Percentiles rank a stretch among this genome's conserved stretches.
phyloP scores from a whole-genome alignment of 176 grass and related monocot species.

The Thinopyrum elongatum region DNA sequence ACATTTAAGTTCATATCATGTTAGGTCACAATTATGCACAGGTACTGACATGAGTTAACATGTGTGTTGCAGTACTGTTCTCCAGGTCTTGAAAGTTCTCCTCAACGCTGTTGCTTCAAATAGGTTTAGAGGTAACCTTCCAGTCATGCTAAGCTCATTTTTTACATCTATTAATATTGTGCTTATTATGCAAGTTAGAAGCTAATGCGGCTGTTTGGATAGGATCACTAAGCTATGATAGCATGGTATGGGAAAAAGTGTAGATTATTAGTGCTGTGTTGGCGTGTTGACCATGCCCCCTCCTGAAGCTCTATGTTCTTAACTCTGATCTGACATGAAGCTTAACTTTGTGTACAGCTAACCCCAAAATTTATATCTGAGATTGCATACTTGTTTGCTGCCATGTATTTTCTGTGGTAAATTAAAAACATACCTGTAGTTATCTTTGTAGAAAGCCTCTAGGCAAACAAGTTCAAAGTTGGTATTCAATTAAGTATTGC shows the following conservation, averaged over 20 bases:
- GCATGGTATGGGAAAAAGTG: neutral
- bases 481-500: slow-evolving; percentile 4
- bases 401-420: slow-evolving; percentile 17
- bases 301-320: neutral
- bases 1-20: slow-evolving; percentile 30
- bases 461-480: neutral
- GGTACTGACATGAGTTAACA: slow-evolving; percentile 31
- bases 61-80: slow-evolving; percentile 70
- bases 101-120: slow-evolving; percentile 97
- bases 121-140: slow-evolving; percentile 87
- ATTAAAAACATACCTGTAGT: neutral
- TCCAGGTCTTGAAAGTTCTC: slow-evolving; percentile 99
- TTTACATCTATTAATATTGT: neutral
- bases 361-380: neutral
- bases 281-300: neutral
- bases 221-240: slow-evolving; percentile 6
- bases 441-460: slow-evolving; percentile 15
- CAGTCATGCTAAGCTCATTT: slow-evolving; percentile 14
- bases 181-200: slow-evolving; percentile 14
- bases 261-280: neutral
- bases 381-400: neutral
- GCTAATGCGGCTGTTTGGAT: neutral
- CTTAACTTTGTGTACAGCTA: neutral
- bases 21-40: slow-evolving; percentile 13
- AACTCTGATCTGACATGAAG: slow-evolving; percentile 10